Base-by-base conservation (phyloP, 2,329 filamentous ascomycete genomes). In the Helotiales sp. region DNA sequence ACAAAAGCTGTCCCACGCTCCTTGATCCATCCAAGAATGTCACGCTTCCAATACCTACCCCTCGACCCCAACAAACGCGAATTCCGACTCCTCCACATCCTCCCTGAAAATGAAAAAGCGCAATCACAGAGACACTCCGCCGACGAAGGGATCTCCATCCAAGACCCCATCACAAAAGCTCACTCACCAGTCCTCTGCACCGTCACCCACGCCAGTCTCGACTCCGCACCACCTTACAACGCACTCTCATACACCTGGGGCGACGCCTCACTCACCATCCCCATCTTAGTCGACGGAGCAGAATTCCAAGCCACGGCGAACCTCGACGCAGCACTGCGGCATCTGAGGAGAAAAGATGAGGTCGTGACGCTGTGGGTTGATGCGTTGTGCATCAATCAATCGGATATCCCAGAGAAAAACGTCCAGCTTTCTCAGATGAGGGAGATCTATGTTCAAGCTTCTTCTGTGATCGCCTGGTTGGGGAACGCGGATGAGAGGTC, bases 341-440 rank as follows among this genome's bases (percentile, higher is more conserved):
- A 62, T 54, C 25, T 63, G 33, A 54, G 57, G 29, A 34, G 17
- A 22, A 17, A 46, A 38, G 50, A 58, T 22, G 15, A 54, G 24
- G 19, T 36, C 33, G 50, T 56, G n/a, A 59, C 40, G 1, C 36
- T 71, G 1, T 71, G 69, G 70, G 60, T 69, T 10, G 70, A 71
- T 54, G 62, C 67, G n/a, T 46, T 71, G 9, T 70, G 67, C 50
- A 67, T 71, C 50, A 58, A 71, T 47, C 68, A 71, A 57, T n/a
- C 10, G 6, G 59, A 69, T 40, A 40, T 57, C 5, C 27, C 19
- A 2, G 69, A 71, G 54, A 67, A 63, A 33, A 60, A 27, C 19
- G 44, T 55, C 6, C 68, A 71, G 50, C 57, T 71, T 0, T 31
- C 56, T 7, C 55, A 64, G 27, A 71, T 71, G 68, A 63, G 60